A percentile compares a stretch with the other conserved stretches of the same genome.
Conservation (phyloP, 257 asterid species). For the Solanum sejunctum region DNA sequence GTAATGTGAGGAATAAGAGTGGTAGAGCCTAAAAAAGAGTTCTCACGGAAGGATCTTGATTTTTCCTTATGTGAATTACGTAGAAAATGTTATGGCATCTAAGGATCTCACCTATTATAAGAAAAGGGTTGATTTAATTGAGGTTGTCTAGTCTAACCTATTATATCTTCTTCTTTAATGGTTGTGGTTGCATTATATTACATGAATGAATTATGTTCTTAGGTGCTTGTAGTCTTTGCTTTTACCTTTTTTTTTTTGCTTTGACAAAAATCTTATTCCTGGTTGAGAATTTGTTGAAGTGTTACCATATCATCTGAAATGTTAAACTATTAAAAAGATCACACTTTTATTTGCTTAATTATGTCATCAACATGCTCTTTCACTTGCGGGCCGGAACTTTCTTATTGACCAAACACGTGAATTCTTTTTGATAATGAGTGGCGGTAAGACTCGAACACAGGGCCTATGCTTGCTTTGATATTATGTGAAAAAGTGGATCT, state of each 20-base stretch:
- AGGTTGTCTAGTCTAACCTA: not conserved
- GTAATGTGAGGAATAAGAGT: not conserved
- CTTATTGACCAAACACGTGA: not conserved
- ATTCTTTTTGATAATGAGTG: not conserved
- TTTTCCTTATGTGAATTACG: not conserved
- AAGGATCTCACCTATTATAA: not conserved
- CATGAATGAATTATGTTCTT: not conserved
- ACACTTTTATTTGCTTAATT: not conserved
- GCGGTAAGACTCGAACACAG: not conserved
- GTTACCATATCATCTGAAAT: not conserved
- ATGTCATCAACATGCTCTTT: not conserved
- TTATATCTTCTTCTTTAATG: not conserved
- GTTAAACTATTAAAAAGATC: not conserved
- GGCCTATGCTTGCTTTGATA: not conserved
- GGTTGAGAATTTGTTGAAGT: not conserved
- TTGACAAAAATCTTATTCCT: not conserved
- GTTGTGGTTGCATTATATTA: not conserved
- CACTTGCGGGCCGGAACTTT: not conserved
- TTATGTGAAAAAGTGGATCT: not conserved
- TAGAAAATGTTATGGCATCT: not conserved
- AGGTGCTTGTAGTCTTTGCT: not conserved
- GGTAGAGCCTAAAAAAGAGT: not conserved
- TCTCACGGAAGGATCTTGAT: not conserved
- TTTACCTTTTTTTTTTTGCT: not conserved
- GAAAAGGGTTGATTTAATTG: not conserved